phyloP scores from a whole-genome alignment of 257 asterid genomes.

The Nicotiana otophora region DNA sequence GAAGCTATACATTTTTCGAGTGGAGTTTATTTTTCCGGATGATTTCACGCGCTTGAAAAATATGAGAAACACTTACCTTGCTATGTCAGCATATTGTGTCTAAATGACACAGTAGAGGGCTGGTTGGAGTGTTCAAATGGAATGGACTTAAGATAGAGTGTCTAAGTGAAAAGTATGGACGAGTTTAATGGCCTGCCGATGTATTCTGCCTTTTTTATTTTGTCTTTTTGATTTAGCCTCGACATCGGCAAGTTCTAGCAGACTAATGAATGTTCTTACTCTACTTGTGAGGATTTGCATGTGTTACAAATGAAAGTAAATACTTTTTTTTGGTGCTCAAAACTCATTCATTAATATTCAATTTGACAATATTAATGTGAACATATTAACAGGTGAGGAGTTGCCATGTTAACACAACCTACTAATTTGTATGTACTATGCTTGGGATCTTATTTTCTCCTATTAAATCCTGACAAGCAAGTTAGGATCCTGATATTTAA shows the following conservation, averaged over 20 bases:
- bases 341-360: neutral
- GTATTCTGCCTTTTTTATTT: neutral
- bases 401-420: neutral
- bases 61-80: too few species aligned
- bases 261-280: neutral
- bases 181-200: slow-evolving; percentile 6
- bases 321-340: neutral
- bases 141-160: too few species aligned
- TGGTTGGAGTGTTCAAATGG: too few species aligned
- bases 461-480: neutral
- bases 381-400: neutral
- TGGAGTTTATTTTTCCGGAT: too few species aligned
- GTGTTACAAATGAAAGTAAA: neutral
- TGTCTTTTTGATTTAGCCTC: neutral
- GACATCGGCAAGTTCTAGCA: neutral
- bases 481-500: neutral
- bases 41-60: too few species aligned
- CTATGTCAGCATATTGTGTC: too few species aligned
- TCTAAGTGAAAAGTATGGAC: too few species aligned
- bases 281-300: neutral
- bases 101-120: too few species aligned
- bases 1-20: too few species aligned
- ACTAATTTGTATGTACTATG: neutral
- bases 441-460: neutral
- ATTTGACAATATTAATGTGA: neutral